These are phyloP conservation scores for Boechera stricta DNA, from an alignment of 345 rosid genomes.

Conservation along the genomic window DNA sequence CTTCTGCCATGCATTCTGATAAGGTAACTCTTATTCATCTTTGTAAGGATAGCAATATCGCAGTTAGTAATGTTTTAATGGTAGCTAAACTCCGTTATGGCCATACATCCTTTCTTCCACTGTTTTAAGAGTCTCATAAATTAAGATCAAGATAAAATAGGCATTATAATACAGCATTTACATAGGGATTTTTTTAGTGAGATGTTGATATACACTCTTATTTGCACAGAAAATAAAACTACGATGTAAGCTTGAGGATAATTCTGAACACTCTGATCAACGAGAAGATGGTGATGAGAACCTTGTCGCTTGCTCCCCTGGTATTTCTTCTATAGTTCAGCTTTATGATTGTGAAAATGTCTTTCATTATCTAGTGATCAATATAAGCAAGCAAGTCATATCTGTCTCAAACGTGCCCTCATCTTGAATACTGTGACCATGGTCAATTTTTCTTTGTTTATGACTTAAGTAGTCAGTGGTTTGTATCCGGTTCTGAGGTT, in stretches of 20 bases:
- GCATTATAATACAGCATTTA: constrained; percentile 61
- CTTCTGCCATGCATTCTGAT: constrained; percentile 57
- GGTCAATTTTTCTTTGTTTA: constrained; percentile 3
- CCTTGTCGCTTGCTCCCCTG: constrained; percentile 59
- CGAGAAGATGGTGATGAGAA: constrained; percentile 70
- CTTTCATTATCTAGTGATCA: not conserved
- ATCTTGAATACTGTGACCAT: constrained; percentile 12
- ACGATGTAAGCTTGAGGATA: constrained; percentile 51
- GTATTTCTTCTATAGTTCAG: constrained; percentile 38
- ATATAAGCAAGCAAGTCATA: constrained; percentile 14
- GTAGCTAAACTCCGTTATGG: constrained; percentile 25
- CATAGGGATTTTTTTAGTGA: constrained; percentile 60
- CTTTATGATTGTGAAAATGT: constrained; percentile 1
- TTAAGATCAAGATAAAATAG: constrained; percentile 61
- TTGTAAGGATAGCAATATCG: constrained; percentile 20
- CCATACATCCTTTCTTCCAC: constrained; percentile 57
- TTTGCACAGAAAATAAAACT: constrained; percentile 62
- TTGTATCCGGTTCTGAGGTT: constrained; percentile 8
- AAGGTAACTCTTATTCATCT: constrained; percentile 58
- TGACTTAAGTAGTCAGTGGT: constrained; percentile 14
- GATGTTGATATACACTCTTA: constrained; percentile 61
- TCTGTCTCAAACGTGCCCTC: constrained; percentile 7
- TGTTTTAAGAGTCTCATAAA: constrained; percentile 54
- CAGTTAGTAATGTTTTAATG: constrained; percentile 17
- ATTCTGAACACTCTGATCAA: constrained; percentile 66